Conservation (phyloP, 306 rosid genomes). For the Castanospermum australe region DNA sequence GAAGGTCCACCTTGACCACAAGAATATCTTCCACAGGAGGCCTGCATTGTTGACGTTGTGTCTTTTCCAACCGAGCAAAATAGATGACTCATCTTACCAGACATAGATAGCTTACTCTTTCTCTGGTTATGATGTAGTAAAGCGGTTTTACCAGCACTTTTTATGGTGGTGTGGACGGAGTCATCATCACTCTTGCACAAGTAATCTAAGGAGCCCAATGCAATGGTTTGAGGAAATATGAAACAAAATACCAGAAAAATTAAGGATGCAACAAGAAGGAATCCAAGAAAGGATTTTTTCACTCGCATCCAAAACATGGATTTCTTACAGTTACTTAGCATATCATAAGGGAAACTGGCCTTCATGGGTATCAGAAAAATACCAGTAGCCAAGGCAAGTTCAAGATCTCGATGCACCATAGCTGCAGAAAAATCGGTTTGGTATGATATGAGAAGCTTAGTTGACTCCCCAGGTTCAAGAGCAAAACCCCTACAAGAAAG, state of each 20-base stretch:
- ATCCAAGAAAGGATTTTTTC: constrained; percentile 55
- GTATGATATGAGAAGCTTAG: constrained; percentile 49
- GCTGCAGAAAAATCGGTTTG: constrained; percentile 75
- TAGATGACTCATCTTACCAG: constrained; percentile 43
- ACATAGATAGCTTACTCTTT: constrained; percentile 44
- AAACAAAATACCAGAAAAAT: constrained; percentile 49
- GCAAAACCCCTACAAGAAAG: constrained; percentile 39
- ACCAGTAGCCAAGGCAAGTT: constrained; percentile 74
- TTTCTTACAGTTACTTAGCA: constrained; percentile 71
- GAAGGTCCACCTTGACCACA: constrained; percentile 30
- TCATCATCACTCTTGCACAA: constrained; percentile 34
- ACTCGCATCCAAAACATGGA: constrained; percentile 64
- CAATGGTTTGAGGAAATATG: constrained; percentile 43
- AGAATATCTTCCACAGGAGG: constrained; percentile 34
- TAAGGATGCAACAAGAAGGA: constrained; percentile 44
- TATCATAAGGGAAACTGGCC: constrained; percentile 63
- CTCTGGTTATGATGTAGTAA: constrained; percentile 32
- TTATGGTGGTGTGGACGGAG: constrained; percentile 34
- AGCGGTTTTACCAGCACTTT: constrained; percentile 38
- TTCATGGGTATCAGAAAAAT: constrained; percentile 78
- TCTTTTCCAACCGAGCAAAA: constrained; percentile 31
- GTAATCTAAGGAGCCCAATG: constrained; percentile 45
- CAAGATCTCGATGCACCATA: constrained; percentile 77
- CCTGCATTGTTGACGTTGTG: constrained; percentile 29
- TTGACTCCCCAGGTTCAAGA: constrained; percentile 41